Conservation (phyloP, 2,329 filamentous ascomycete genomes). For the Botryotinia globosa region DNA sequence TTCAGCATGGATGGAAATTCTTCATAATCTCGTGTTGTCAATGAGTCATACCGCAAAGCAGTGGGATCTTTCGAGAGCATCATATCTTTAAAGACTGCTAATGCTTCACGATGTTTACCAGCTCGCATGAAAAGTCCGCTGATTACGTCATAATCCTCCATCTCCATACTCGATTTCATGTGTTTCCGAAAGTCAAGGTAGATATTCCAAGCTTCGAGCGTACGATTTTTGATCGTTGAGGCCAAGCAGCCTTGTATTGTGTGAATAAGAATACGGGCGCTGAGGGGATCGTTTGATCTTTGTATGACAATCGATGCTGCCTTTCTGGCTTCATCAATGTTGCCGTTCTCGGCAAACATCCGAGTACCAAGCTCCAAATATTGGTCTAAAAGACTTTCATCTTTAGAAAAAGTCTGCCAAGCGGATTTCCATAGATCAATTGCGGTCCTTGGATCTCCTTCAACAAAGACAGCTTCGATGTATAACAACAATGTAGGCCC, state of each 20-base stretch:
- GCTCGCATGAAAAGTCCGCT: constrained; percentile 68
- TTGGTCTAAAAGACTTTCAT: constrained; percentile 41
- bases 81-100: constrained; percentile 85
- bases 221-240: constrained; percentile 50
- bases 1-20: constrained; percentile 50
- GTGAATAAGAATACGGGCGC: constrained; percentile 59
- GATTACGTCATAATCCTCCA: constrained; percentile 74
- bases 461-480: constrained; percentile 65
- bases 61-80: constrained; percentile 49
- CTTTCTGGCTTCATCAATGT: constrained; percentile 57
- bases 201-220: constrained; percentile 61
- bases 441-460: constrained; percentile 50
- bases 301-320: constrained; percentile 54
- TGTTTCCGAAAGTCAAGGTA: constrained; percentile 64
- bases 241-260: constrained; percentile 62
- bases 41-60: constrained; percentile 29
- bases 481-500: constrained; percentile 61
- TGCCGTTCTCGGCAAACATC: constrained; percentile 58
- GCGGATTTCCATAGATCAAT: constrained; percentile 41
- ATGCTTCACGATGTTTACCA: constrained; percentile 62
- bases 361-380: constrained; percentile 66
- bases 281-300: constrained; percentile 42
- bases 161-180: constrained; percentile 59
- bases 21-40: not conserved
- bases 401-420: constrained; percentile 28